Percentiles rank a stretch among this genome's conserved stretches.
Conservation (phyloP, 1,139 yeast species). For the Meyerozyma athensensis region DNA sequence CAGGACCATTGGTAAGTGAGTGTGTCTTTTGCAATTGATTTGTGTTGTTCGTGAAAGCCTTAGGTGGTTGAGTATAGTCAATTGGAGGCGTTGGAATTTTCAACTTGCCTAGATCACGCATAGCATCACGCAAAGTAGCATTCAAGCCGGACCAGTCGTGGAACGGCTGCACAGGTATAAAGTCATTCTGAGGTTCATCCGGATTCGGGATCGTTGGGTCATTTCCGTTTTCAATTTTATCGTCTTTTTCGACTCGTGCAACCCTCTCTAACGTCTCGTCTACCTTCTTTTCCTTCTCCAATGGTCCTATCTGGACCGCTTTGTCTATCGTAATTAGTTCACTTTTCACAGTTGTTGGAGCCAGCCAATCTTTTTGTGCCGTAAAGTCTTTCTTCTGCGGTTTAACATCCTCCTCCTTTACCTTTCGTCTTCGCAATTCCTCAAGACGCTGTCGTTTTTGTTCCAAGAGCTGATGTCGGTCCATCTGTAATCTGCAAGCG, state of each 20-base stretch:
- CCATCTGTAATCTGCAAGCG: conserved; percentile 19
- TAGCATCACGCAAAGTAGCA: neutral
- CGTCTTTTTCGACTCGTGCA: neutral
- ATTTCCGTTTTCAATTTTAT: neutral
- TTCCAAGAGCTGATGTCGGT: conserved; percentile 38
- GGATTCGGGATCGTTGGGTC: no score
- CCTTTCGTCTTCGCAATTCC: conserved; percentile 33
- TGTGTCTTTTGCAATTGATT: conserved; percentile 5
- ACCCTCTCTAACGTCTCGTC: no score
- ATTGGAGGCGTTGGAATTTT: neutral
- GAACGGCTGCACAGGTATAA: neutral
- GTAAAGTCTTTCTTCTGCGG: conserved; percentile 13
- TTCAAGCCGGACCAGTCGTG: neutral
- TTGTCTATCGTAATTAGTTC: conserved; percentile 26
- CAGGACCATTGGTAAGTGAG: conserved; percentile 3
- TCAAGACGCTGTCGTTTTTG: conserved; percentile 42
- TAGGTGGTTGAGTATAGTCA: neutral
- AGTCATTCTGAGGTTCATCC: no score
- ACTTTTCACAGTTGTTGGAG: conserved; percentile 5
- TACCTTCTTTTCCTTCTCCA: conserved; percentile 4
- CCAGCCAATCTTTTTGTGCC: neutral
- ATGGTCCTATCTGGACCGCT: conserved; percentile 21
- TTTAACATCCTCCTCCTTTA: conserved; percentile 4
- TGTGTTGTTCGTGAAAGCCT: conserved; percentile 12
- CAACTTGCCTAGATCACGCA: conserved; percentile 1